These are phyloP conservation scores for Wickerhamiella brachini DNA, from an alignment of 805 yeast species.

Conservation along the genomic window DNA sequence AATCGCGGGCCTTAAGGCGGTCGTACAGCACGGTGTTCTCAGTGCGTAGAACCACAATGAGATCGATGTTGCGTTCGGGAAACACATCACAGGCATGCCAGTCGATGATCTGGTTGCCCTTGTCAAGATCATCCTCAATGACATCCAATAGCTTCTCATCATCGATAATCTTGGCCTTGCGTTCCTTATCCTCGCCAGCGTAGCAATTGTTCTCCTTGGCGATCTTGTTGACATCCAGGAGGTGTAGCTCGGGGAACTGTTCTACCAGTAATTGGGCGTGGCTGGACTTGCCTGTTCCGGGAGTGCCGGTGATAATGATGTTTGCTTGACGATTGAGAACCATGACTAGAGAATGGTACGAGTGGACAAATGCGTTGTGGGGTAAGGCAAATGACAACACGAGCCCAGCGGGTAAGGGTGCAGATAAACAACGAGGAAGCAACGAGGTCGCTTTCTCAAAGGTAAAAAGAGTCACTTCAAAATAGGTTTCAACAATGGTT, in stretches of 20 bases:
- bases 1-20: conserved; percentile 61
- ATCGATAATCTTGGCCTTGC: conserved; percentile 81
- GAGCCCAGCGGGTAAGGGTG: background rate
- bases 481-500: too few relatives aligned
- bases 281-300: conserved; percentile 77
- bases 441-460: too few relatives aligned
- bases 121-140: conserved; percentile 59
- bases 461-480: too few relatives aligned
- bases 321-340: conserved; percentile 34
- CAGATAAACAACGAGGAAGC: background rate
- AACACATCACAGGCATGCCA: conserved; percentile 97
- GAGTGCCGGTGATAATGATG: conserved; percentile 88
- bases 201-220: conserved; percentile 67
- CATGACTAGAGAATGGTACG: conserved; percentile 6
- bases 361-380: background rate
- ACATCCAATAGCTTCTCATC: conserved; percentile 79
- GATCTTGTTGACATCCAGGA: conserved; percentile 60
- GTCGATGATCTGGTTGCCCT: conserved; percentile 84
- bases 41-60: conserved; percentile 78
- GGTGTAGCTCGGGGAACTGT: conserved; percentile 36
- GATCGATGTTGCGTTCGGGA: conserved; percentile 83
- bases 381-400: background rate
- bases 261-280: conserved; percentile 49
- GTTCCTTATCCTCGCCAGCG: conserved; percentile 72
- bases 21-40: conserved; percentile 61